Conservation (phyloP, 2,329 filamentous ascomycete species). For the Penicillium verrucosum region DNA sequence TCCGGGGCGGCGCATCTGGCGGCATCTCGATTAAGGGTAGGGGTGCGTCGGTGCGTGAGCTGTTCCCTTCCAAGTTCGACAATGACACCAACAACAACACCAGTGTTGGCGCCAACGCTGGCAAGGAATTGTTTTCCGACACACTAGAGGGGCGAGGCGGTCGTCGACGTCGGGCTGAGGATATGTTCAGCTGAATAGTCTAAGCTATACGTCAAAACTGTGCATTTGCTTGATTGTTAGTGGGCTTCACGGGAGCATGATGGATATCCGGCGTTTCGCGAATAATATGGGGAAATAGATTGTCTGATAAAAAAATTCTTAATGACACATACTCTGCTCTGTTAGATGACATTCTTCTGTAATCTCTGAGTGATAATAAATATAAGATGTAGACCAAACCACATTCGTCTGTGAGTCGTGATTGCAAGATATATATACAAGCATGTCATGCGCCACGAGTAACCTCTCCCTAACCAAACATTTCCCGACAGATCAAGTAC, state of each 20-base stretch:
- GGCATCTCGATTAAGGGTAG: slow-evolving; percentile 69
- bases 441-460: not conserved
- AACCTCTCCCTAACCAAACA: not conserved
- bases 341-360: not conserved
- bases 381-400: not conserved
- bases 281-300: slow-evolving; percentile 5
- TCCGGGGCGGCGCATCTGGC: slow-evolving; percentile 43
- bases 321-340: slow-evolving; percentile 14
- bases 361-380: not conserved
- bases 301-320: slow-evolving; percentile 10
- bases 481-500: not conserved
- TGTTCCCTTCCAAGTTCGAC: slow-evolving; percentile 63
- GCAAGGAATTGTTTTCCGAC: slow-evolving; percentile 67
- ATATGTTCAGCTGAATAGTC: slow-evolving; percentile 61
- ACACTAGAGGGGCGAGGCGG: slow-evolving; percentile 57
- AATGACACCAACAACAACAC: slow-evolving; percentile 20
- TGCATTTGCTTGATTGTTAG: slow-evolving; percentile 3
- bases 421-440: not conserved
- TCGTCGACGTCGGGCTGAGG: slow-evolving; percentile 66
- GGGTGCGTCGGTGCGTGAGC: slow-evolving; percentile 61
- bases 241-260: slow-evolving; percentile 11
- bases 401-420: not conserved
- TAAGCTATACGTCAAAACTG: not conserved
- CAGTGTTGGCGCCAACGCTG: slow-evolving; percentile 54
- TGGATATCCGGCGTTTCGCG: slow-evolving; percentile 16